A percentile compares a stretch with the other conserved stretches of the same genome.
phyloP scores from a whole-genome alignment of 2,329 filamentous ascomycete species.

The Aureobasidium pullulans region DNA sequence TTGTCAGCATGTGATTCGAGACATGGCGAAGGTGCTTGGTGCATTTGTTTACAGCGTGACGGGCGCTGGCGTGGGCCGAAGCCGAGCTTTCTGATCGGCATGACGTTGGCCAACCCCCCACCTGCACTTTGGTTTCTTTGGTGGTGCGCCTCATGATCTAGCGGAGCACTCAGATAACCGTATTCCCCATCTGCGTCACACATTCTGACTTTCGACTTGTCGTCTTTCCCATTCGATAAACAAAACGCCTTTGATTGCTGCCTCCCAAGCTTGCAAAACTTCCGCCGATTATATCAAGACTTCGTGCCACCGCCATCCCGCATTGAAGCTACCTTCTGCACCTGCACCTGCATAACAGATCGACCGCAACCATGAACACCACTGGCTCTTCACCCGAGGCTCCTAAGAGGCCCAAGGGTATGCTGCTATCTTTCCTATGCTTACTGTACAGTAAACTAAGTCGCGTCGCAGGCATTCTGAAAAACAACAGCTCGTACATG shows the following conservation, averaged over 20 bases:
- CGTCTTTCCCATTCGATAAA: constrained; percentile 1
- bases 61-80: not conserved
- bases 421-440: constrained; percentile 1
- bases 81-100: not conserved
- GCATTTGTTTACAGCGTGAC: not conserved
- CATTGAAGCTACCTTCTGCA: not conserved
- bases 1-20: constrained; percentile 3
- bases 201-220: not conserved
- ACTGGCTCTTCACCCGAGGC: constrained; percentile 17
- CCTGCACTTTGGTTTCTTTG: not conserved
- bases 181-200: constrained; percentile 1
- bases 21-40: not conserved
- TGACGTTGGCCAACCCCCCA: constrained; percentile 3
- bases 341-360: not conserved
- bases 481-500: constrained; percentile 64
- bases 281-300: not conserved
- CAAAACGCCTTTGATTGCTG: not conserved
- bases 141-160: constrained; percentile 5
- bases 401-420: constrained; percentile 40
- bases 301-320: not conserved
- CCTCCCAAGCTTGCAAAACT: not conserved
- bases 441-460: not conserved
- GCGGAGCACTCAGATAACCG: not conserved
- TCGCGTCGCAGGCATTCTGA: constrained; percentile 68
- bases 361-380: constrained; percentile 4